A percentile compares a stretch with the other conserved stretches of the same genome.
Conservation (phyloP, 1,284 basidiomycete genomes). For the Irpex rosettiformis region DNA sequence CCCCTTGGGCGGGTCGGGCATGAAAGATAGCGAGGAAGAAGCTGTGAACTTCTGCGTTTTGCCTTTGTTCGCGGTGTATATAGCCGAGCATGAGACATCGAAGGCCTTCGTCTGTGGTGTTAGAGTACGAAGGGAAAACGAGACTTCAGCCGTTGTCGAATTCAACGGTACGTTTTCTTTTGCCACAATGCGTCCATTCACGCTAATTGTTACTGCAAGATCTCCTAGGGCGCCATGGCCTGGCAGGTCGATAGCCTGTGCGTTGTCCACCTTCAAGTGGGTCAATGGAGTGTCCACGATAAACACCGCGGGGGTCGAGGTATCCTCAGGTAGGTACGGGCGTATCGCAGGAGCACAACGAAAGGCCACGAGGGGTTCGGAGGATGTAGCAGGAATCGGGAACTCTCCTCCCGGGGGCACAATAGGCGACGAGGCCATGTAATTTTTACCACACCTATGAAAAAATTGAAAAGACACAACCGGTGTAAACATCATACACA, state of each 20-base stretch:
- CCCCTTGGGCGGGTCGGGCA: constrained; percentile 48
- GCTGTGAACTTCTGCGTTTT: constrained; percentile 44
- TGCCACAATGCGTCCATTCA: constrained; percentile 38
- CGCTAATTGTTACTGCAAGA: constrained; percentile 38
- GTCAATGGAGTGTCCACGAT: constrained; percentile 60
- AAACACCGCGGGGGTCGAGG: constrained; percentile 35
- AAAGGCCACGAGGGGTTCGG: constrained; percentile 56
- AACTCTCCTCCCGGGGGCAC: constrained; percentile 63
- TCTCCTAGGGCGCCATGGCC: constrained; percentile 21
- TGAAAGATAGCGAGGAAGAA: constrained; percentile 44
- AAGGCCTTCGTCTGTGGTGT: constrained; percentile 44
- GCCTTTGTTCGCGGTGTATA: constrained; percentile 10
- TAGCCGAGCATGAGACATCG: constrained; percentile 50
- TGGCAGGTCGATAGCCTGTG: constrained; percentile 41
- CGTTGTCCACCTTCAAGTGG: constrained; percentile 42
- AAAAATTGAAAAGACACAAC: constrained; percentile 4
- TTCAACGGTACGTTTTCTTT: constrained; percentile 49
- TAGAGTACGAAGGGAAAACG: constrained; percentile 46
- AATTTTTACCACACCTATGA: constrained; percentile 66
- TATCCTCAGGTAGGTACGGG: constrained; percentile 62
- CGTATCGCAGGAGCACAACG: constrained; percentile 64
- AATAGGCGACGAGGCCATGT: constrained; percentile 45
- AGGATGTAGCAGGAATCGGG: constrained; percentile 43
- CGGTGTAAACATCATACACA: constrained; percentile 15
- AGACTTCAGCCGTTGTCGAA: constrained; percentile 43